Base-by-base conservation (phyloP, 257 asterid genomes). In the Craterostigma plantagineum region DNA sequence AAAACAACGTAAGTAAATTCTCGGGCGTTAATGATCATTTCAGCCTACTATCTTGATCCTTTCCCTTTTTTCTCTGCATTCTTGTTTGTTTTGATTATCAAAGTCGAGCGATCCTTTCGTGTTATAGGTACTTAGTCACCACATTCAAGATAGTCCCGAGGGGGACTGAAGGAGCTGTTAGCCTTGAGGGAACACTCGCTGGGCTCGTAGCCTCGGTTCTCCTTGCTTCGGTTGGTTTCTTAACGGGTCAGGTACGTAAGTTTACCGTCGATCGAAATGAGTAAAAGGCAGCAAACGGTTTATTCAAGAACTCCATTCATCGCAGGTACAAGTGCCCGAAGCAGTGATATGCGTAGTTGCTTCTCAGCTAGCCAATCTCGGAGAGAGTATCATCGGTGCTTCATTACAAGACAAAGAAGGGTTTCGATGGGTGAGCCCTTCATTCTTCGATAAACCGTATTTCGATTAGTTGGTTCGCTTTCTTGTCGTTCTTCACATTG, bases 101-200 rank as follows among this genome's bases (percentile, higher is more conserved):
- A 41, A 41, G 4, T n/a, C 16, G 15, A n/a, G 12, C 16, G 10
- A 16, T 40, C 18, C 41, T 35, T 57, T 53, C 47, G 13, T 33
- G 18, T 43, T 60, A 51, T 64, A 87, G 95, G 43, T 87, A 87
- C 52, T 71, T 82, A 33, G 85, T 79, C 58, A 87, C 98, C n/a
- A 68, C 95, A 6, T 83, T 87, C 63, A 87, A 82, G 77, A 71
- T 68, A 53, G 98, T 87, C 18, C 95, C 98, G 1, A 58, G 92
- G 65, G 95, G 98, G 49, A 79, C 98, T 4, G 98, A 87, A 75
- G 98, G 98, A 52, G 98, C 98, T 9, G 76, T 87, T 47, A 87
- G 95, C 57, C 50, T 73, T 42, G 98, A 87, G 67, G 98, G 98
- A 60, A 82, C 98, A 52, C 39, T 79, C 10, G 81, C 93, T 35